Evolutionary conservation across 106 monocot species (phyloP), one percentile per base, ranked within the genome.

Genomic region (Dioscorea zingiberensis): DNA sequence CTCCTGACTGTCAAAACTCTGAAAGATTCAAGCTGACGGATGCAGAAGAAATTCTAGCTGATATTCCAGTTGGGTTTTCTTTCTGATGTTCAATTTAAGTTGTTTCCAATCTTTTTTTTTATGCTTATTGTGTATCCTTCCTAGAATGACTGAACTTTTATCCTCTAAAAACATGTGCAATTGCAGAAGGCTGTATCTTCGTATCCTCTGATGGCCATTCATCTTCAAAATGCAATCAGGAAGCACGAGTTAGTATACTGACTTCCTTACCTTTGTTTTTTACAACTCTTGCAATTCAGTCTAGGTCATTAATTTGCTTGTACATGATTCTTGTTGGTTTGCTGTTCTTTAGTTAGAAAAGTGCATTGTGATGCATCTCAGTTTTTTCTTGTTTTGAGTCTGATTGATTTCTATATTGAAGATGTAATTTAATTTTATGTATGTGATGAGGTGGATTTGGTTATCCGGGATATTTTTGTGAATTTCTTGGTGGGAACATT

Each of bases 161-260:
- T 46, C 11, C 71, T n/a, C 25, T 55, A 27, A 17, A 28, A 47
- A 53, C 29, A 32, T 32, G 29, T 73, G 51, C 4, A 65, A 13
- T 59, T 82, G 71, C 89, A 90, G 89, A 72, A 69, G 55, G 30
- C 47, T 71, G 38, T 26, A 28, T 65, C 83, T 57, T 58, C 76
- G 22, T 85, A 71, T 75, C 82, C 85, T 32, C 23, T 74, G 60
- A 72, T 90, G 66, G 73, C 71, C 72, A 62, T 60, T 68, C 63
- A 63, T 14, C 82, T 90, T 74, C 78, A 75, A 74, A 55, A 74
- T 72, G 76, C 85, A 49, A 80, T 83, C 19, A 59, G 64, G 49
- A 82, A 77, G 56, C 89, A 90, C 65, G 48, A 77, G 89, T 90
- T 74, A 76, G 81, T 85, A 15, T 62, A 21, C 27, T 21, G 15